Conservation (phyloP, 768 basidiomycete species). For the Holtermannia corniformis region DNA sequence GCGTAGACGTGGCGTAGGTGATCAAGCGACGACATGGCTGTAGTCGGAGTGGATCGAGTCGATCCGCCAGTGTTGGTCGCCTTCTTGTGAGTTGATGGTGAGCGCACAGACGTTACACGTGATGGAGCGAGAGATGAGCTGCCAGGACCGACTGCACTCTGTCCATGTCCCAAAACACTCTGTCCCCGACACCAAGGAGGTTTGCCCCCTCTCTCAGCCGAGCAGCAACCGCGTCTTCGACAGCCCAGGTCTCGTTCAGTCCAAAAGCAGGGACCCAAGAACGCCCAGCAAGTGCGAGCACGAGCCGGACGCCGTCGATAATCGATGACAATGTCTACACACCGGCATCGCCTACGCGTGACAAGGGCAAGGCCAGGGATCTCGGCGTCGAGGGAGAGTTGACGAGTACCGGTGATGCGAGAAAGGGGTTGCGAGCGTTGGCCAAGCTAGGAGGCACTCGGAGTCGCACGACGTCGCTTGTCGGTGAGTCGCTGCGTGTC, state of each 20-base stretch:
- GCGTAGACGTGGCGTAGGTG: constrained; percentile 47
- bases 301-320: neutral
- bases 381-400: neutral
- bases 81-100: no score
- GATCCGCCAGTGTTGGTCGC: neutral
- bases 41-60: neutral
- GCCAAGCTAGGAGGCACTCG: neutral
- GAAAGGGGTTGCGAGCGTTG: neutral
- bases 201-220: no score
- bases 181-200: no score
- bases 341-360: neutral
- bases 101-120: no score
- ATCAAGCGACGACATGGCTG: neutral
- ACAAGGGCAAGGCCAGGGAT: neutral
- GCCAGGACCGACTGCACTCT: neutral
- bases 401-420: neutral
- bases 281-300: neutral
- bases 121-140: no score
- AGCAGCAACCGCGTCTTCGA: no score
- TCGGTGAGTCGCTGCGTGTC: neutral
- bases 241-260: neutral
- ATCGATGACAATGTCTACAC: no score
- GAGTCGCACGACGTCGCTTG: neutral
- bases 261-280: neutral
- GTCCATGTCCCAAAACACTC: neutral